These are phyloP conservation scores for Athelia sp. DNA, from an alignment of 1,284 basidiomycete genomes.

Conservation along the genomic window DNA sequence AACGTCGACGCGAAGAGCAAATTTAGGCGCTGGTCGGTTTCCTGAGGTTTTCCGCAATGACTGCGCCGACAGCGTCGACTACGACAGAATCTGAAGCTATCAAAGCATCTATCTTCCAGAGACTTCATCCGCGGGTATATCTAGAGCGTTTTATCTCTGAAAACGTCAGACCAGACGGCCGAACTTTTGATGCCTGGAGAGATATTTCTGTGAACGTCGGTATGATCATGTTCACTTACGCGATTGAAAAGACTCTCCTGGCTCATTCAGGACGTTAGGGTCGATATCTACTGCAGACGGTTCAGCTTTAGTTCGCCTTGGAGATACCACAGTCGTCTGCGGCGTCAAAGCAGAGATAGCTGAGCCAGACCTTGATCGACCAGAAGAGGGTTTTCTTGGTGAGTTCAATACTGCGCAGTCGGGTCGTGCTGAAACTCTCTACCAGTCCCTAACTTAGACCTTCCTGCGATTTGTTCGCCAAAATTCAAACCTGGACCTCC, in stretches of 20 bases:
- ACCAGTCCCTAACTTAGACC: conserved; percentile 81
- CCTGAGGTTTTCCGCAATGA: no score
- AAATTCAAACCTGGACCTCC: conserved; percentile 95
- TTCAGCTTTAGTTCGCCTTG: conserved; percentile 85
- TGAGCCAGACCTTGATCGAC: conserved; percentile 76
- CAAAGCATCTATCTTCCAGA: conserved; percentile 72
- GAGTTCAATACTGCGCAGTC: conserved; percentile 5
- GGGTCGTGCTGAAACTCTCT: background rate
- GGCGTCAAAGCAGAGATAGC: conserved; percentile 94
- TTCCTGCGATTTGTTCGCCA: conserved; percentile 89
- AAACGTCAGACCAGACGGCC: conserved; percentile 71
- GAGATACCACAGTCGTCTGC: conserved; percentile 87
- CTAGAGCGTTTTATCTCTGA: conserved; percentile 75
- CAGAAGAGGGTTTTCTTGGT: conserved; percentile 82
- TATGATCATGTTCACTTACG: conserved; percentile 30
- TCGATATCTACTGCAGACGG: conserved; percentile 90
- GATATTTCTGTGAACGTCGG: conserved; percentile 70
- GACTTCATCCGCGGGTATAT: conserved; percentile 78
- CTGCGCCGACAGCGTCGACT: background rate
- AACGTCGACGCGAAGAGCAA: no score
- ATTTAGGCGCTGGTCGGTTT: no score
- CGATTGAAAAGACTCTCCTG: conserved; percentile 1
- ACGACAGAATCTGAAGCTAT: conserved; percentile 20
- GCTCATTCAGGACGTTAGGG: conserved; percentile 33
- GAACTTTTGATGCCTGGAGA: conserved; percentile 58